Evolutionary conservation across 805 yeast species (phyloP), one percentile per base, ranked within the genome.

Genomic region (Isabelozyma rhagii): DNA sequence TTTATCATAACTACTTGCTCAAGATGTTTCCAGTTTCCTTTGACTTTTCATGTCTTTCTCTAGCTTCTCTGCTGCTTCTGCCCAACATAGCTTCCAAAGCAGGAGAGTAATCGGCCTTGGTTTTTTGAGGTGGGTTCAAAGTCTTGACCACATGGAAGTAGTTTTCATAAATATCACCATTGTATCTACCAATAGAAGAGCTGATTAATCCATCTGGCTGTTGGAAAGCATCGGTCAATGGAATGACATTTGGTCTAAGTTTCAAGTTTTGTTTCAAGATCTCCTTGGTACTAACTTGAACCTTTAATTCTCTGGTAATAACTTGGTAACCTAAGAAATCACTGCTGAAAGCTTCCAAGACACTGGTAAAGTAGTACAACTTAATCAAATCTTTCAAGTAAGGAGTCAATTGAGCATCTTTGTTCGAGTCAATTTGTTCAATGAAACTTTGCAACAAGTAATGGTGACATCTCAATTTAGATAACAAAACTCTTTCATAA

Each of bases 81-180:
- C 61, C 61, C 61, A 72, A 68, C 70, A 67, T 68, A 18, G 55
- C 58, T 51, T 62, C 68, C 44, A 71, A 55, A 9, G 55, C 64
- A 9, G 62, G 72, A 31, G 80, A 71, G 63, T 85, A 84, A n/a
- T 83, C 80, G 11, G 93, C 87, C 59, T 84, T 82, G 53, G 80
- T 72, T 11, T 66, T 64, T 45, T 71, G 62, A 14, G 84, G 81
- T 50, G 83, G 82, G 60, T 80, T 81, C 44, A 61, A 59, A 8
- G 51, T 51, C 57, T 78, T 76, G 51, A 85, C 85, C 49, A 74
- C 72, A 25, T 62, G 69, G 62, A 85, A 85, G 71, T 90, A 90
- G 66, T 87, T 83, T 62, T 84, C 83, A 71, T 90, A 91, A 49
- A 89, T 84, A 65, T 91, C 85, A 51, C 97, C 97, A 58, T 87